Evolutionary conservation across 208 protist genomes (phyloP), one percentile per base, ranked within the genome.

Genomic region (Crithidia mellificae): DNA sequence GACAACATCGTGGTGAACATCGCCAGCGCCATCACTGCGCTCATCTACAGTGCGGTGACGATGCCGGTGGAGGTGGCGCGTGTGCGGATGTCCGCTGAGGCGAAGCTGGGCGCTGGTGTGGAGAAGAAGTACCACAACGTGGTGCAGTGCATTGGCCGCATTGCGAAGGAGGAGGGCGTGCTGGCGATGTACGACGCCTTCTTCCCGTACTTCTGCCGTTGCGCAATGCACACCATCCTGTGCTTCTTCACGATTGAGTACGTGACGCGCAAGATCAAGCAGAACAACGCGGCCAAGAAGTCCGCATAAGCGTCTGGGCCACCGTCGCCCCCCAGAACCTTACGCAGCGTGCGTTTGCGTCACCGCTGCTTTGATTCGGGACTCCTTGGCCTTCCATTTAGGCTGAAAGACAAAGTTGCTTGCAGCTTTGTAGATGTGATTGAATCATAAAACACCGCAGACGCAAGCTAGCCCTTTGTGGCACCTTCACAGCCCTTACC

Each of bases 191-290:
- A 91, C 74, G 79, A 84, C 51, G 82, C 92, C 27, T 98, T 88
- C 76, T 17, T 91, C 32, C 94, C 94, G 1, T 98, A 98, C 78
- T 95, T 93, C 56, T 72, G 74, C 57, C 84, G 92, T 47, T 97
- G 91, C 69, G 84, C 87, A 41, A 80, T 74, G 39, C 92, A 98
- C 77, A 98, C 94, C 5, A 68, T 97, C 19, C 63, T 87, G 0
- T 96, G 90, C 78, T 98, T 98, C 79, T 94, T 97, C 70, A 36
- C 69, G 29, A 89, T 98, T 63, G 94, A 98, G 69, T 63, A 63
- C 30, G 43, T 53, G 20, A 53, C 57, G 17, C 57, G 57, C n/a
- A 38, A 50, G 43, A 2, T 63, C 17, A 63, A 51, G 41, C 25
- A 63, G 56, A 63, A n/a, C 41, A 63, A 51, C 20, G 56, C 56